These are phyloP conservation scores for Phaeosphaeria sp. DNA, from an alignment of 2,329 filamentous ascomycete species.

Conservation along the genomic window DNA sequence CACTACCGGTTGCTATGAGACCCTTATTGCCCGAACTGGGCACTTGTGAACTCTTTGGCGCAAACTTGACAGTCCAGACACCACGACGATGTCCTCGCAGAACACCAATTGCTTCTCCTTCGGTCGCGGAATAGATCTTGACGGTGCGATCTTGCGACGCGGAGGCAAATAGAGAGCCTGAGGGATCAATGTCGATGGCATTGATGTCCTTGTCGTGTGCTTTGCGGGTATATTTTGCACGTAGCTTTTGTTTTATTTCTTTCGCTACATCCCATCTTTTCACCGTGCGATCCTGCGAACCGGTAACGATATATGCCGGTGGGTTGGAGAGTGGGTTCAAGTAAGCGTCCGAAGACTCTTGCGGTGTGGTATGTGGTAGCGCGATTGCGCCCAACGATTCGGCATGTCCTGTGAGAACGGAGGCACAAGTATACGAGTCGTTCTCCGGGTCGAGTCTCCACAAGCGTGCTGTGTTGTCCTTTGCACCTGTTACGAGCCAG, in stretches of 20 bases:
- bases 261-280: constrained; percentile 84
- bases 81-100: constrained; percentile 91
- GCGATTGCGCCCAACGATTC: constrained; percentile 92
- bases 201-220: constrained; percentile 99
- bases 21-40: constrained; percentile 71
- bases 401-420: constrained; percentile 86
- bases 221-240: constrained; percentile 85
- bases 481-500: constrained; percentile 95
- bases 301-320: constrained; percentile 84
- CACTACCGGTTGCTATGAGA: constrained; percentile 85
- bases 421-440: constrained; percentile 78
- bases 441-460: constrained; percentile 84
- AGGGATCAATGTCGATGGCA: constrained; percentile 80
- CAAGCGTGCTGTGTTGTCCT: constrained; percentile 91
- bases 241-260: constrained; percentile 60
- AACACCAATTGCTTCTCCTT: constrained; percentile 89
- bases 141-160: constrained; percentile 96
- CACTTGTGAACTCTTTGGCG: constrained; percentile 74
- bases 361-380: constrained; percentile 73
- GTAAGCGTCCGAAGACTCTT: constrained; percentile 72
- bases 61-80: constrained; percentile 94
- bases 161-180: constrained; percentile 84
- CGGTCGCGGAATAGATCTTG: constrained; percentile 92
- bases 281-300: constrained; percentile 92
- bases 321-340: constrained; percentile 78